Percentiles rank a stretch among this genome's conserved stretches.
Evolutionary conservation across 1,284 basidiomycete species (phyloP).

Genomic region (Polyporus tsugae): DNA sequence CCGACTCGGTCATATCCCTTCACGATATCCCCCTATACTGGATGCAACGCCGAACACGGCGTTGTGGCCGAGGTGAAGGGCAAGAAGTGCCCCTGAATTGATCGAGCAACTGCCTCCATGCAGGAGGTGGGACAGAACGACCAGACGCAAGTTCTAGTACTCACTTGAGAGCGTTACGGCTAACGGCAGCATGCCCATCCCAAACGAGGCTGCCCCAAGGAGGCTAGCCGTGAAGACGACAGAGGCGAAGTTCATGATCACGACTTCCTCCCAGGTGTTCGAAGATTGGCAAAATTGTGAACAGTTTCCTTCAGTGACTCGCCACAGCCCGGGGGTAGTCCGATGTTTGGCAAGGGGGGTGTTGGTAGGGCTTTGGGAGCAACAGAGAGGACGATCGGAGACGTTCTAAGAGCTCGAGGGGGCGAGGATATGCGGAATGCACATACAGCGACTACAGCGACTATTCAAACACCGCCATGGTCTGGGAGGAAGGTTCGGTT

Average conservation of each 20-base stretch:
- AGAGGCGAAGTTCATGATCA: constrained; percentile 24
- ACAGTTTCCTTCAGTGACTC: not conserved
- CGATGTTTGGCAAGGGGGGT: not conserved
- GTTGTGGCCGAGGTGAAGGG: not conserved
- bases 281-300: not conserved
- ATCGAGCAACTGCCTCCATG: not conserved
- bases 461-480: constrained; percentile 2
- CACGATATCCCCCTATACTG: not conserved
- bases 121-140: not conserved
- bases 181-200: constrained; percentile 78
- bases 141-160: not conserved
- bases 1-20: not conserved
- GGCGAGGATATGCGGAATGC: not conserved
- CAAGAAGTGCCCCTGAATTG: not conserved
- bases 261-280: no score
- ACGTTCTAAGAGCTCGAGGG: not conserved
- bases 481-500: not conserved
- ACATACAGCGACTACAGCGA: not conserved
- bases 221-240: constrained; percentile 56
- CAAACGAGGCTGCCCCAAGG: constrained; percentile 80
- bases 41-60: not conserved
- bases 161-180: constrained; percentile 78
- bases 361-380: not conserved
- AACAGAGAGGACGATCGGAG: not conserved
- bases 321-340: not conserved